Evolutionary conservation across 1,284 basidiomycete species (phyloP).

Genomic region (Cryptococcus depauperatus): DNA sequence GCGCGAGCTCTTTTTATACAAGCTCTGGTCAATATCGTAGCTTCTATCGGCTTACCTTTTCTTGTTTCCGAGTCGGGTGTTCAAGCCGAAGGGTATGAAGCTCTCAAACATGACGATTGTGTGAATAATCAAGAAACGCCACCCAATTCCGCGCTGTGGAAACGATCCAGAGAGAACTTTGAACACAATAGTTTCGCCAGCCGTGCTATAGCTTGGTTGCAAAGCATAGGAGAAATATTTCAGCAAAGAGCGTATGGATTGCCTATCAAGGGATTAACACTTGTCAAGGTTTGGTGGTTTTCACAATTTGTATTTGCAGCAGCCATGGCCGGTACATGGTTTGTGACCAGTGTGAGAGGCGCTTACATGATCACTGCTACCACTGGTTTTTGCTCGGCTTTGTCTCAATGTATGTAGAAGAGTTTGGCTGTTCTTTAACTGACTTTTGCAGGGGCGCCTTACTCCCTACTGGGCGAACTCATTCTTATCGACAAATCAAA

Average conservation of each 20-base stretch:
- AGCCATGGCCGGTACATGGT: constrained; percentile 44
- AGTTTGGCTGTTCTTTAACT: background rate
- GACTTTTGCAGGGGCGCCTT: constrained; percentile 41
- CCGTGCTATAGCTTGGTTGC: constrained; percentile 7
- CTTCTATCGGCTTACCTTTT: constrained; percentile 65
- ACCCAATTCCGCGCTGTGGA: constrained; percentile 28
- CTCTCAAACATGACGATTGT: constrained; percentile 15
- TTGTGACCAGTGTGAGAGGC: constrained; percentile 40
- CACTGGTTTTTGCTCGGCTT: constrained; percentile 49
- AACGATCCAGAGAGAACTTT: constrained; percentile 18
- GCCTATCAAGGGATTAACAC: constrained; percentile 39
- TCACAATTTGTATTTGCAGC: constrained; percentile 41
- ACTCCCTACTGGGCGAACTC: constrained; percentile 44
- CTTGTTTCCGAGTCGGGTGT: constrained; percentile 51
- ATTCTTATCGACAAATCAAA: constrained; percentile 39
- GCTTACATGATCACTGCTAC: constrained; percentile 48
- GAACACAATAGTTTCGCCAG: constrained; percentile 7
- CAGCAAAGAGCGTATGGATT: constrained; percentile 25
- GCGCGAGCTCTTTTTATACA: constrained; percentile 74
- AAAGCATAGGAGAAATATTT: constrained; percentile 13
- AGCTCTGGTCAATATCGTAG: constrained; percentile 59
- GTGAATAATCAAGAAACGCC: constrained; percentile 5
- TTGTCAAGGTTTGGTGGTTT: constrained; percentile 38
- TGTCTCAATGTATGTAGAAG: constrained; percentile 40
- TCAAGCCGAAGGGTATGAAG: constrained; percentile 15